Percentiles rank a stretch among this genome's conserved stretches.
phyloP scores from a whole-genome alignment of 2,329 filamentous ascomycete genomes.

The Claviceps pusilla region DNA sequence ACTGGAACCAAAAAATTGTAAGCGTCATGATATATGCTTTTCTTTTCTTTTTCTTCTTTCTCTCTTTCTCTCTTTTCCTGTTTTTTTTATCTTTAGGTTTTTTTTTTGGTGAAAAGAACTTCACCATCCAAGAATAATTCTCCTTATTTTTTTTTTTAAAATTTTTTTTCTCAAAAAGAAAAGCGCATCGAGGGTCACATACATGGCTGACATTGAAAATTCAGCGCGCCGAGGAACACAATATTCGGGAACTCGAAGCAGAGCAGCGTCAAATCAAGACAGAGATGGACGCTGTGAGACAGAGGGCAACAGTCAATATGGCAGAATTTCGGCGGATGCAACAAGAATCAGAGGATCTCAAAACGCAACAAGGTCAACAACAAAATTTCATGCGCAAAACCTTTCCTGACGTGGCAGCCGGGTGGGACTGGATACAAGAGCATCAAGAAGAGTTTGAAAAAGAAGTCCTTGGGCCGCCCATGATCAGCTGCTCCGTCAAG shows the following conservation, averaged over 20 bases:
- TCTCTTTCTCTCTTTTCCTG: too few relatives aligned
- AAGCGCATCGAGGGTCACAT: background rate
- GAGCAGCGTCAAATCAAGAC: slow-evolving; percentile 22
- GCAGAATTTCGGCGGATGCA: slow-evolving; percentile 24
- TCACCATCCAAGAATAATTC: too few relatives aligned
- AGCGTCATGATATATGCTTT: slow-evolving; percentile 17
- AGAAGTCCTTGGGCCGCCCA: slow-evolving; percentile 65
- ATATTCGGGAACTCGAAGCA: slow-evolving; percentile 34
- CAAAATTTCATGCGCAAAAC: slow-evolving; percentile 45
- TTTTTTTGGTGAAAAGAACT: too few relatives aligned
- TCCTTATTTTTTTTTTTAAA: too few relatives aligned
- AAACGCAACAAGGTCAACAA: slow-evolving; percentile 63
- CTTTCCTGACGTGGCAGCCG: slow-evolving; percentile 49
- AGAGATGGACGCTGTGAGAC: slow-evolving; percentile 27
- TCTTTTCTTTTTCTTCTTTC: too few relatives aligned
- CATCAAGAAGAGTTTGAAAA: slow-evolving; percentile 57
- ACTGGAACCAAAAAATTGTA: slow-evolving; percentile 61
- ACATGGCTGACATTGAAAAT: slow-evolving; percentile 11
- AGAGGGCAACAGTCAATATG: slow-evolving; percentile 26
- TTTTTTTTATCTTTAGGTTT: too few relatives aligned
- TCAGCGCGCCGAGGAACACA: slow-evolving; percentile 47
- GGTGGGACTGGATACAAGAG: slow-evolving; percentile 69
- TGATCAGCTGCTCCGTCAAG: slow-evolving; percentile 66
- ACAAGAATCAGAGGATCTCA: slow-evolving; percentile 41
- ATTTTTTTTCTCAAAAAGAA: too few relatives aligned